A percentile compares a stretch with the other conserved stretches of the same genome.
Evolutionary conservation across 2,329 filamentous ascomycete species (phyloP).

Genomic region (Paecilomyces variotii): DNA sequence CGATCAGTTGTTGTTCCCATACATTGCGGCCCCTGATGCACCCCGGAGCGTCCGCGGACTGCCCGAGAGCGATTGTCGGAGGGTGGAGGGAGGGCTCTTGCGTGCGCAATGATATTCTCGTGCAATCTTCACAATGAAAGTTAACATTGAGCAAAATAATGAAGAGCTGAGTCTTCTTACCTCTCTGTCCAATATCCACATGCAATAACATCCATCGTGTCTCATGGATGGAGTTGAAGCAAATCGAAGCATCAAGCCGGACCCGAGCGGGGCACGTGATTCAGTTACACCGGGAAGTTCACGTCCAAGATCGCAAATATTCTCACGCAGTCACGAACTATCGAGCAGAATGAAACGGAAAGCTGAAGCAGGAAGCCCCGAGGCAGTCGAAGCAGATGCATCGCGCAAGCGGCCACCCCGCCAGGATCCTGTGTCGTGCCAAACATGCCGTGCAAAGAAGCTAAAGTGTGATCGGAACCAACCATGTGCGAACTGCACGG

Average conservation of each 20-base stretch:
- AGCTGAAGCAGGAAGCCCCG: not conserved
- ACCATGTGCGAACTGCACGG: slow-evolving; percentile 43
- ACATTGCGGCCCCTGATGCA: not conserved
- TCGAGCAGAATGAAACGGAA: slow-evolving; percentile 17
- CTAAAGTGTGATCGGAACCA: slow-evolving; percentile 47
- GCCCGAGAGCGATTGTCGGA: slow-evolving; percentile 8
- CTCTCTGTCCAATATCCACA: not conserved
- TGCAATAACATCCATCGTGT: slow-evolving; percentile 1
- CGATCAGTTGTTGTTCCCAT: not conserved
- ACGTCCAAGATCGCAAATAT: not conserved
- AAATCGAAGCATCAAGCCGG: not conserved
- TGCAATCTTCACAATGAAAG: slow-evolving; percentile 1
- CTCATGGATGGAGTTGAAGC: not conserved
- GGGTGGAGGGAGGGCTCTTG: not conserved
- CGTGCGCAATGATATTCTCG: not conserved
- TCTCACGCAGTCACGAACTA: not conserved
- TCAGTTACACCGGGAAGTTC: not conserved
- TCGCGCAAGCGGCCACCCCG: slow-evolving; percentile 14
- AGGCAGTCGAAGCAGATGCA: not conserved
- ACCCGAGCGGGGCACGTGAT: not conserved
- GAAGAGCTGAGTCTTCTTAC: not conserved
- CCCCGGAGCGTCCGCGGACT: slow-evolving; percentile 17
- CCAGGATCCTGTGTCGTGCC: slow-evolving; percentile 34
- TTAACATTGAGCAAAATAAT: not conserved
- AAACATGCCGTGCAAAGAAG: slow-evolving; percentile 35